A percentile compares a stretch with the other conserved stretches of the same genome.
These are phyloP conservation scores for Tulasnella sp. DNA, from an alignment of 768 basidiomycete genomes.

Conservation along the genomic window DNA sequence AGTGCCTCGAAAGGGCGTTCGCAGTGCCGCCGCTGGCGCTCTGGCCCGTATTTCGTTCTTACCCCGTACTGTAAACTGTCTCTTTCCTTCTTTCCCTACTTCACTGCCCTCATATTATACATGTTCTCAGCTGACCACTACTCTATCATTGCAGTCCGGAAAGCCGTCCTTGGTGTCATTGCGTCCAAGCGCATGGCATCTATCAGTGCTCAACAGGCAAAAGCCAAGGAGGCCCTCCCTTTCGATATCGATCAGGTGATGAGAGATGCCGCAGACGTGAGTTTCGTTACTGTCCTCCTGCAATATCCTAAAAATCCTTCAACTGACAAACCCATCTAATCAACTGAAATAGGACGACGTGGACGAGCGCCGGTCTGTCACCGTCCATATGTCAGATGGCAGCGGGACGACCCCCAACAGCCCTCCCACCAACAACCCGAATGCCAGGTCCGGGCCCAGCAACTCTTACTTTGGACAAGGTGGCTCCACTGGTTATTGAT, in stretches of 20 bases:
- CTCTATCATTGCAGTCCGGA: constrained; percentile 52
- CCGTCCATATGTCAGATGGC: background rate
- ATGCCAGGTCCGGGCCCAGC: too few species aligned
- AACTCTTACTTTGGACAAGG: background rate
- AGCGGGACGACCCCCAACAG: too few species aligned
- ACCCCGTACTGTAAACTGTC: background rate
- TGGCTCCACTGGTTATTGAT: background rate
- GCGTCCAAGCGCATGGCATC: constrained; percentile 68
- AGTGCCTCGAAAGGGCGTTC: too few species aligned
- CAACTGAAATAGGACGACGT: constrained; percentile 17
- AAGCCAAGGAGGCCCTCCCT: constrained; percentile 31
- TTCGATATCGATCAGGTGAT: constrained; percentile 55
- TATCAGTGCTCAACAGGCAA: constrained; percentile 36
- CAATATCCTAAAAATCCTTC: background rate
- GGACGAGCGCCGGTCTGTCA: constrained; percentile 18
- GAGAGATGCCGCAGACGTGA: constrained; percentile 65
- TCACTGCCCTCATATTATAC: background rate
- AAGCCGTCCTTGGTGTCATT: constrained; percentile 76
- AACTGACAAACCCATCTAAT: background rate
- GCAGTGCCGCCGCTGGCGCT: too few species aligned
- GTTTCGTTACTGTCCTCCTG: constrained; percentile 9
- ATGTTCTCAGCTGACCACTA: background rate
- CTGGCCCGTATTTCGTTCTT: too few species aligned
- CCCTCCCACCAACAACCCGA: too few species aligned
- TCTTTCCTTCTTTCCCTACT: constrained; percentile 5